Evolutionary conservation across 257 asterid genomes (phyloP), one percentile per base, ranked within the genome.

Genomic region (Nicotiana sylvestris): DNA sequence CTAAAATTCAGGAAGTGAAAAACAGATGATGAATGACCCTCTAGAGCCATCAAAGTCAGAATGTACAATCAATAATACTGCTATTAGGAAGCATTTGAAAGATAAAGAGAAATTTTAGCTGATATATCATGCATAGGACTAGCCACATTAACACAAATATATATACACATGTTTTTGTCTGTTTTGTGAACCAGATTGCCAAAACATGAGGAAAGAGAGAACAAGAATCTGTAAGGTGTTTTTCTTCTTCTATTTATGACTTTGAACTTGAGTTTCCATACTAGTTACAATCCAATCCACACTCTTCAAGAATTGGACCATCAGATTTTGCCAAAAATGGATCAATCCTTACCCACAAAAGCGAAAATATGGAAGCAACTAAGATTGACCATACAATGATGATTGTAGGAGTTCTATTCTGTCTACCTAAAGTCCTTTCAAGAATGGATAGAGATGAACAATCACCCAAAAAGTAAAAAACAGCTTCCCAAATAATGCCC

Each of bases 371-470:
- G 25, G 88, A 87, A 64, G 90, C 88, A 32, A 87, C 62, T 68
- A 87, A 76, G 17, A 87, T 60, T 2, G 90, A 81, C 90, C 87
- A 87, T 1, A 87, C 81, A 17, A 85, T 29, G 18, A 87, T 60
- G 72, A 85, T 79, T 3, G 86, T 83, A 15, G 90, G 87, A 7
- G 90, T 84, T 61, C 87, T 80, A 11, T 84, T 85, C 29, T 85
- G 85, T 33, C 85, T 66, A 29, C 90, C 88, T 61, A 83, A 9
- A 87, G 66, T 33, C 90, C 90, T 84, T 85, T 81, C 18, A 87
- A 65, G 87, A 87, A 87, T 55, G 90, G 90, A 57, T 87, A 87
- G 66, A 87, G 85, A 74, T 87, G 90, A 68, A 84, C 32, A 21
- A 87, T 81, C 11, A 87, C 90, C 88, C 90, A 87, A 39, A 85